These are phyloP conservation scores for Fusarium sp. DNA, from an alignment of 2,329 filamentous ascomycete species.

Conservation along the genomic window DNA sequence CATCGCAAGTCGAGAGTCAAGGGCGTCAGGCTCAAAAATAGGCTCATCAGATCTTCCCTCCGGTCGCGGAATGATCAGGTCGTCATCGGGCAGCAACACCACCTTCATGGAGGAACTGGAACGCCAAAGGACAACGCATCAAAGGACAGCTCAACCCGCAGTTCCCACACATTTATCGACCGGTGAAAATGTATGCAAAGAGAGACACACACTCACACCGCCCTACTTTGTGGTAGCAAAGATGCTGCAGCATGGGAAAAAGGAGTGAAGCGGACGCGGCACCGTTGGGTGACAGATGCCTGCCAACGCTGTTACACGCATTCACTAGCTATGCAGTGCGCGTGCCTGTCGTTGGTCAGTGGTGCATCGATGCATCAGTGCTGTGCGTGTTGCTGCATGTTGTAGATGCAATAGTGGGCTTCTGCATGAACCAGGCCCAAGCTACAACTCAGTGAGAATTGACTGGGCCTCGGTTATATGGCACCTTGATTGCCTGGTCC, in stretches of 20 bases:
- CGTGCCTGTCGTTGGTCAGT: slow-evolving; percentile 35
- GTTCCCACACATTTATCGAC: slow-evolving; percentile 37
- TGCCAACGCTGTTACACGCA: slow-evolving; percentile 35
- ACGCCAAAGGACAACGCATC: slow-evolving; percentile 41
- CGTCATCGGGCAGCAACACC: slow-evolving; percentile 46
- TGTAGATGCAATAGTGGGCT: slow-evolving; percentile 42
- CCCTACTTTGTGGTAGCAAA: slow-evolving; percentile 32
- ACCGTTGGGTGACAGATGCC: slow-evolving; percentile 43
- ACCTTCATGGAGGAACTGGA: slow-evolving; percentile 38
- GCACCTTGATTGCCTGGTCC: slow-evolving; percentile 14
- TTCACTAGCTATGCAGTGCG: slow-evolving; percentile 34
- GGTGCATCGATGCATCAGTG: slow-evolving; percentile 38
- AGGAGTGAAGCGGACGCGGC: slow-evolving; percentile 42
- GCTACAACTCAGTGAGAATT: slow-evolving; percentile 32
- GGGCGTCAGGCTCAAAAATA: background rate
- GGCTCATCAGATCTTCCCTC: slow-evolving; percentile 11
- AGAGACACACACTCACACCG: slow-evolving; percentile 42
- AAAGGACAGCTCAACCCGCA: slow-evolving; percentile 45
- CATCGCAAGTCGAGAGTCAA: background rate
- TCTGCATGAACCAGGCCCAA: slow-evolving; percentile 46
- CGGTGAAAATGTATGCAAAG: slow-evolving; percentile 36
- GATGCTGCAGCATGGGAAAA: slow-evolving; percentile 36
- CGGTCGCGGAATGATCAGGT: slow-evolving; percentile 39
- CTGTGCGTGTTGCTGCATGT: slow-evolving; percentile 42
- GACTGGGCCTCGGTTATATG: slow-evolving; percentile 20